Evolutionary conservation across 2,329 filamentous ascomycete species (phyloP).

Genomic region (Zymoseptoria passerinii): DNA sequence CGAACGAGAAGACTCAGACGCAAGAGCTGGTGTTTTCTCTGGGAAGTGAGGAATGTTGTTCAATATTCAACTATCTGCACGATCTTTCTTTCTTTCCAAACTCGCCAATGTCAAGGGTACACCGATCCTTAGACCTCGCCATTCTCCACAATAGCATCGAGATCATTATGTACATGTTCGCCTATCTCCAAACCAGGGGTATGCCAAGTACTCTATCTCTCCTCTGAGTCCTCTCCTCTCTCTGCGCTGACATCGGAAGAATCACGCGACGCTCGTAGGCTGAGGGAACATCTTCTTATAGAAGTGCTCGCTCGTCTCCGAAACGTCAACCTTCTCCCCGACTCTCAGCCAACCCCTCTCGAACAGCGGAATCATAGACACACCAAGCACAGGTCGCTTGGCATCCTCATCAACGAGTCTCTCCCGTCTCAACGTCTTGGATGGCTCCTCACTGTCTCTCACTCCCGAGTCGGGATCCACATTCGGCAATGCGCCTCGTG

Average conservation of each 20-base stretch:
- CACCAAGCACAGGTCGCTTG: constrained; percentile 25
- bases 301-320: constrained; percentile 24
- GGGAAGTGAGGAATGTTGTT: not conserved
- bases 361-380: constrained; percentile 28
- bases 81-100: no score
- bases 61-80: not conserved
- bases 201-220: no score
- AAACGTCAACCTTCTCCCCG: constrained; percentile 26
- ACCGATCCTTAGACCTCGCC: no score
- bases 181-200: no score
- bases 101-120: no score
- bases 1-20: not conserved
- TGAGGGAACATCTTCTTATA: constrained; percentile 26
- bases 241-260: not conserved
- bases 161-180: no score
- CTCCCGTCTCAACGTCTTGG: constrained; percentile 22
- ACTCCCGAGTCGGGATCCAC: constrained; percentile 55
- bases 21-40: no score
- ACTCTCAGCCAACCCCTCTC: constrained; percentile 21
- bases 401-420: constrained; percentile 27
- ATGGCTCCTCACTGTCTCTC: constrained; percentile 27
- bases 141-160: no score
- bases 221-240: not conserved
- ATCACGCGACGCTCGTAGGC: not conserved
- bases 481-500: constrained; percentile 64